Conservation (phyloP, 1,284 basidiomycete species). For the Cronartium ribicola region DNA sequence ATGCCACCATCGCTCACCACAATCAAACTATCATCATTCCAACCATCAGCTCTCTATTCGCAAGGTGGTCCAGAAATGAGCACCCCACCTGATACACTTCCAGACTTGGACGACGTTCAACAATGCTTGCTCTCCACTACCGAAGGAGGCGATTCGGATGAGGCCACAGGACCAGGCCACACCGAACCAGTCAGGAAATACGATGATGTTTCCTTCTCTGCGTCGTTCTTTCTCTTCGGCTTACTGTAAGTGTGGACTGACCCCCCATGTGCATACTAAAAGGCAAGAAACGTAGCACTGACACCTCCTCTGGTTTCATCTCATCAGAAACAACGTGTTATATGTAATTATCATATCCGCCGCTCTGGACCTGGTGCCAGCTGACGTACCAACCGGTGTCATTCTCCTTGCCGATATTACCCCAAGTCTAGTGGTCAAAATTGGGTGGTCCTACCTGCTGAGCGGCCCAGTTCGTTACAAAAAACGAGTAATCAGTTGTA, state of each 20-base stretch:
- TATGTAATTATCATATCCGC: slow-evolving; percentile 96
- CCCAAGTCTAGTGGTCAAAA: slow-evolving; percentile 63
- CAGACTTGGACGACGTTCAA: no score
- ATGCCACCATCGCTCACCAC: background rate
- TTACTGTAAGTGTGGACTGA: background rate
- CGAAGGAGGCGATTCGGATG: no score
- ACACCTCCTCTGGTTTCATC: background rate
- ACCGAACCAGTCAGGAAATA: background rate
- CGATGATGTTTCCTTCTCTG: background rate
- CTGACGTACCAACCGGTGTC: slow-evolving; percentile 67
- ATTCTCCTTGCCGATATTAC: slow-evolving; percentile 52
- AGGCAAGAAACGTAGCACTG: background rate
- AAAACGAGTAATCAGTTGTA: slow-evolving; percentile 68
- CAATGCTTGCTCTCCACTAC: no score
- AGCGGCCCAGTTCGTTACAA: slow-evolving; percentile 73
- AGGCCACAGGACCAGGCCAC: no score
- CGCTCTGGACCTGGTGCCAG: slow-evolving; percentile 86
- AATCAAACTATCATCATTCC: background rate
- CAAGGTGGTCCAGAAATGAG: background rate
- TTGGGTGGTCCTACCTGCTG: slow-evolving; percentile 86
- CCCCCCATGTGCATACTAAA: background rate
- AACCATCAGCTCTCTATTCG: background rate
- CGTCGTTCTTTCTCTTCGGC: background rate
- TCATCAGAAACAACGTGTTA: slow-evolving; percentile 44
- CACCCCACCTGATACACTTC: no score